These are phyloP conservation scores for Fraxinus greggii DNA, from an alignment of 305 asterid species.

Conservation along the genomic window DNA sequence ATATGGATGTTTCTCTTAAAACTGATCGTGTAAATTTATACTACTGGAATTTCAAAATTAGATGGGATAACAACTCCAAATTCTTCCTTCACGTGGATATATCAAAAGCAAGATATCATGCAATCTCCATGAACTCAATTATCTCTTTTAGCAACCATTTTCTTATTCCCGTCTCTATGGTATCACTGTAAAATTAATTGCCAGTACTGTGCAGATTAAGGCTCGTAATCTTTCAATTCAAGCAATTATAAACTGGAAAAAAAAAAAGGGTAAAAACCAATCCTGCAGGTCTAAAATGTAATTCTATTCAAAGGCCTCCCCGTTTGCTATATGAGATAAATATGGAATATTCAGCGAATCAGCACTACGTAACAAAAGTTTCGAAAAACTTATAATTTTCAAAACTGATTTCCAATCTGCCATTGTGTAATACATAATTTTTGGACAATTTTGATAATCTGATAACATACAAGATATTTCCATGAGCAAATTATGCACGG, in stretches of 20 bases:
- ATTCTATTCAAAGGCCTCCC: neutral
- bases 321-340: neutral
- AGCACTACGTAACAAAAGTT: slow-evolving; percentile 16
- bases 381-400: slow-evolving; percentile 3
- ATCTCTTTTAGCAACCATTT: neutral
- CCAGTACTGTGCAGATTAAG: neutral
- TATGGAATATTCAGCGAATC: neutral
- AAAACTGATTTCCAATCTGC: neutral
- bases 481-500: neutral
- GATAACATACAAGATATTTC: neutral
- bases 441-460: neutral
- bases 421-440: neutral
- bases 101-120: neutral
- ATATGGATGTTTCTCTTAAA: too few relatives aligned
- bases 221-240: neutral
- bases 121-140: neutral
- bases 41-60: too few relatives aligned
- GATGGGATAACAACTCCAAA: neutral
- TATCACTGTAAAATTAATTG: neutral
- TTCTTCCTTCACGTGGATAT: neutral
- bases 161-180: neutral
- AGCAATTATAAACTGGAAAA: neutral
- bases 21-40: too few relatives aligned
- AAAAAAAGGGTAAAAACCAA: neutral
- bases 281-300: neutral